A percentile compares a stretch with the other conserved stretches of the same genome.
phyloP scores from a whole-genome alignment of 2,329 filamentous ascomycete genomes.

The Stagonosporopsis tanaceti region DNA sequence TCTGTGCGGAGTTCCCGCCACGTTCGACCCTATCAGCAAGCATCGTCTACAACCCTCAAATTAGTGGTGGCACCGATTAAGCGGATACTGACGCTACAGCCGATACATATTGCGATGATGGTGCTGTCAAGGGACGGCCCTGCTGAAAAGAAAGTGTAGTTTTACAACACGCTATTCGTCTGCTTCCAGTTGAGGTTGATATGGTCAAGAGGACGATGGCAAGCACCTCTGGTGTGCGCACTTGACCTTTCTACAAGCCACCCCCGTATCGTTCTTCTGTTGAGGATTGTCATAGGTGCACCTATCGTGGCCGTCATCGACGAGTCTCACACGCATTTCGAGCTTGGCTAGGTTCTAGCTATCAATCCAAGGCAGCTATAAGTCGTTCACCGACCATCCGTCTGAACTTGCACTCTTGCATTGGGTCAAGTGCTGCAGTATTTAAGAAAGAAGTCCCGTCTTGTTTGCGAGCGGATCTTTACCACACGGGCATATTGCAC shows the following conservation, averaged over 20 bases:
- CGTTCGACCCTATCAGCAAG: not conserved
- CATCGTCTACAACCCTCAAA: not conserved
- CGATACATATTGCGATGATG: not conserved
- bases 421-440: not conserved
- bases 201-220: not conserved
- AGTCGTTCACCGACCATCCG: not conserved
- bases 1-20: not conserved
- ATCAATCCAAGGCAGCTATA: not conserved
- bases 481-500: not conserved
- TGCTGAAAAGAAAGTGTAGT: not conserved
- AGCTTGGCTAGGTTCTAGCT: not conserved
- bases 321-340: not conserved
- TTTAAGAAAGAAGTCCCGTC: not conserved
- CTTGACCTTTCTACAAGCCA: not conserved
- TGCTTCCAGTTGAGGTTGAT: not conserved
- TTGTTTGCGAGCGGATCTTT: not conserved
- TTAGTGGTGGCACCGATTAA: not conserved
- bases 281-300: not conserved
- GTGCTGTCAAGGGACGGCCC: not conserved
- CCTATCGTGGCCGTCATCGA: not conserved
- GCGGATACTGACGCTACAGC: not conserved
- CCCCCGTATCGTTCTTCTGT: not conserved
- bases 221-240: not conserved
- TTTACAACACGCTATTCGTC: not conserved
- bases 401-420: not conserved